These are phyloP conservation scores for Fennellomyces sp. DNA, from an alignment of 371 early-diverging fungal species.

Conservation along the genomic window DNA sequence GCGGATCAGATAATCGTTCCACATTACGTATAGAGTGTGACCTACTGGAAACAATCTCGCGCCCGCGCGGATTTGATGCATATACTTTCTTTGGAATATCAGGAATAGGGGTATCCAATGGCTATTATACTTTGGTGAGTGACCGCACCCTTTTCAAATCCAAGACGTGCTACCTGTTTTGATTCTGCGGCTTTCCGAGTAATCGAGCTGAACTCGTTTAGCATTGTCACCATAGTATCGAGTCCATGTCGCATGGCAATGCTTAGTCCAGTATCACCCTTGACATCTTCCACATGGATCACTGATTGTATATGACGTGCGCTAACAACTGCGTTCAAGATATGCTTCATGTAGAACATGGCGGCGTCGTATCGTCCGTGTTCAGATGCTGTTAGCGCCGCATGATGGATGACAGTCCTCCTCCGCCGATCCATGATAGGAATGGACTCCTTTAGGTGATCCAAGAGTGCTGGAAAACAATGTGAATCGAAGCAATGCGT, in stretches of 20 bases:
- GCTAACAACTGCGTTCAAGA: neutral
- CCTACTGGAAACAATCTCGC: constrained; percentile 61
- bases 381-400: constrained; percentile 64
- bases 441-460: constrained; percentile 70
- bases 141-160: constrained; percentile 71
- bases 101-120: constrained; percentile 4
- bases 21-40: neutral
- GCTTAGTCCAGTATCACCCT: constrained; percentile 90
- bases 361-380: constrained; percentile 69
- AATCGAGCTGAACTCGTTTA: constrained; percentile 2
- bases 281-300: constrained; percentile 47
- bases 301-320: neutral
- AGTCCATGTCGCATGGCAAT: constrained; percentile 85
- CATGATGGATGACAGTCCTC: constrained; percentile 89
- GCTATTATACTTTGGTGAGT: constrained; percentile 23
- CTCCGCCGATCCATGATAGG: constrained; percentile 67
- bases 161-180: constrained; percentile 61
- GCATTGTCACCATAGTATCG: constrained; percentile 39
- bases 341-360: constrained; percentile 74
- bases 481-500: constrained; percentile 84
- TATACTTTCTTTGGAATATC: neutral
- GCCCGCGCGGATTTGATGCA: constrained; percentile 48
- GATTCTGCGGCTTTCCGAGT: constrained; percentile 20
- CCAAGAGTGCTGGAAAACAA: constrained; percentile 76
- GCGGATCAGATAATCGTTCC: neutral